Evolutionary conservation across 2,329 filamentous ascomycete species (phyloP), one percentile per base, ranked within the genome.

Genomic region (Exophiala phaeomuriformis): DNA sequence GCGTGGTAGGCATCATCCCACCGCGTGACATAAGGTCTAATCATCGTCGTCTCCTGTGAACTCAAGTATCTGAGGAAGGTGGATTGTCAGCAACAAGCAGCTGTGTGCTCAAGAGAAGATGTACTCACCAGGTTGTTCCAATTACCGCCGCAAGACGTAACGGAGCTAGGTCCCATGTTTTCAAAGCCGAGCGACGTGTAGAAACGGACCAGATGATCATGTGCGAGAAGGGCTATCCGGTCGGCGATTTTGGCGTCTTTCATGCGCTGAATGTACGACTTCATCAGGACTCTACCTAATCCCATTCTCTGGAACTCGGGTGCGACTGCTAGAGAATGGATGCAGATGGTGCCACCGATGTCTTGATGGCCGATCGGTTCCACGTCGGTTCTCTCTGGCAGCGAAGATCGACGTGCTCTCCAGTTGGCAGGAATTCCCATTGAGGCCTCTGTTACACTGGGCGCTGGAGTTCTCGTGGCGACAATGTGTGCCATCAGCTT

Each of bases 271-370:
- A 90, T 76, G 65, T 90, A 95, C 2, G 84, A 79, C 68, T 81
- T 84, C 72, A 95, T 75, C 55, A 94, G 72, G 19, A 84, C 82
- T 58, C 79, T 82, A 10, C 87, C 90, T 2, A 95, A 74, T 1
- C 88, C 86, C 53, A 83, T 81, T 33, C 81, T 77, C 60, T 93
- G 88, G 52, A 89, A 81, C 55, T 83, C 80, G 0, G 88, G 88
- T 51, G 86, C 76, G 4, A 95, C 84, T 12, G 86, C 88, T 3
- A 96, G 76, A 0, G 87, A 91, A 70, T 96, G 90, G 47, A 95
- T 72, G 51, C 83, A 88, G 51, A 95, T 77, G 0, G 88, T 94
- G 41, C 82, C 72, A 37, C 89, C 89, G 10, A 75, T 73, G 54
- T 88, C 81, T 62, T 86, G 80, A 68, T 95, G 88, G 32, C 88